These are phyloP conservation scores for Puccinia polysora DNA, from an alignment of 1,284 basidiomycete species.

Conservation along the genomic window DNA sequence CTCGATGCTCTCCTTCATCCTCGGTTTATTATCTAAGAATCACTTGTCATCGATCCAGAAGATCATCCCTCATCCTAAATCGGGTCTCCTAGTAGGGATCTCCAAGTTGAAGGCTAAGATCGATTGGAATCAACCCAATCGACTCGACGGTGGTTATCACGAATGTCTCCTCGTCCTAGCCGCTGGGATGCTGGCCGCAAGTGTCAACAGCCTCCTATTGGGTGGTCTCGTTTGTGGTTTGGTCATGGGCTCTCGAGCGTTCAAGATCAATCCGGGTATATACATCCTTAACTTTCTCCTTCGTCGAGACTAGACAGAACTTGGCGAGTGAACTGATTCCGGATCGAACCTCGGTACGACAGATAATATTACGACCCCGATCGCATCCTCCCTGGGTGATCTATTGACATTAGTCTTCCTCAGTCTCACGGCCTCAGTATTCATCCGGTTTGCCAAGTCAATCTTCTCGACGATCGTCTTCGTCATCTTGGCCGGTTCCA, in stretches of 20 bases:
- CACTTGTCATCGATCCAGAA: conserved; percentile 48
- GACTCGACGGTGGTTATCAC: conserved; percentile 54
- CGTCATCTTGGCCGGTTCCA: conserved; percentile 61
- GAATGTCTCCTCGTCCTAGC: conserved; percentile 76
- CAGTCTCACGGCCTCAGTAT: conserved; percentile 51
- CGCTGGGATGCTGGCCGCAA: conserved; percentile 81
- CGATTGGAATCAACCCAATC: conserved; percentile 45
- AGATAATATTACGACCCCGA: conserved; percentile 93
- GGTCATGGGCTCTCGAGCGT: conserved; percentile 71
- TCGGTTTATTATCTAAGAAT: conserved; percentile 58
- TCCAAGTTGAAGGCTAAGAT: conserved; percentile 12
- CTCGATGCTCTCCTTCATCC: conserved; percentile 69
- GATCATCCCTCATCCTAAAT: conserved; percentile 49
- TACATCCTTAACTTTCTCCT: no score
- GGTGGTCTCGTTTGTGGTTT: conserved; percentile 89
- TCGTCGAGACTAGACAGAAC: neutral
- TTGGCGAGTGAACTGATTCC: no score
- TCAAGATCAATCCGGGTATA: conserved; percentile 74
- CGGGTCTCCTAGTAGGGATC: no score
- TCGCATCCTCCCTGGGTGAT: conserved; percentile 88
- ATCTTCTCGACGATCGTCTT: conserved; percentile 59
- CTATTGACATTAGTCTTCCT: conserved; percentile 66
- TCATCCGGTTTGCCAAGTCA: conserved; percentile 53
- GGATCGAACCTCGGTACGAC: no score
- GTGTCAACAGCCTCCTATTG: conserved; percentile 70